Conservation (phyloP, 495 filamentous ascomycete species). For the Aspergillus haitiensis region DNA sequence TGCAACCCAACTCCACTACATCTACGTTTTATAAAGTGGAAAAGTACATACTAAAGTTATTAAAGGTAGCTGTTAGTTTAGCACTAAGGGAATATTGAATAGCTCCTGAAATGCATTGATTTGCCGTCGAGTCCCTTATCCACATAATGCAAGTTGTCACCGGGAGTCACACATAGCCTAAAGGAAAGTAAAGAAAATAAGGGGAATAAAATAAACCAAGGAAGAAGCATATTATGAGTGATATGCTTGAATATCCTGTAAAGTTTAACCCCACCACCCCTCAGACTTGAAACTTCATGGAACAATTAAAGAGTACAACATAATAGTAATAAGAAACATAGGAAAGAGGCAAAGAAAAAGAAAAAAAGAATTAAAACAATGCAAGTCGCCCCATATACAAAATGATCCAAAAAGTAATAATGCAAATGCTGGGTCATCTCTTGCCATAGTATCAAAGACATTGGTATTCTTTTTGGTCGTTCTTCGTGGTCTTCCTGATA, state of each 20-base stretch:
- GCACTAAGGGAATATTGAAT: slow-evolving; percentile 3
- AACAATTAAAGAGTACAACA: slow-evolving; percentile 15
- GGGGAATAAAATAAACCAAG: slow-evolving; percentile 2
- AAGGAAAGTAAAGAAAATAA: slow-evolving; percentile 5
- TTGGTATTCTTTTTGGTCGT: slow-evolving; percentile 37
- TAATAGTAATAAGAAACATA: background rate
- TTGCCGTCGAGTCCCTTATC: slow-evolving; percentile 4
- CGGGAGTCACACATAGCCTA: slow-evolving; percentile 14
- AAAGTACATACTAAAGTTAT: background rate
- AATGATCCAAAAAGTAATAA: slow-evolving; percentile 38
- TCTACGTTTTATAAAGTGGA: too few species aligned
- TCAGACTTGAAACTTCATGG: background rate
- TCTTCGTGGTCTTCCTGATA: slow-evolving; percentile 26
- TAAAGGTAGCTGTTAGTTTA: background rate
- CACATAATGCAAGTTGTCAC: slow-evolving; percentile 13
- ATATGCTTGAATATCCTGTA: slow-evolving; percentile 2
- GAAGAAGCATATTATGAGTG: slow-evolving; percentile 9
- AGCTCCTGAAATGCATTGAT: slow-evolving; percentile 7
- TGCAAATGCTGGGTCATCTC: slow-evolving; percentile 51
- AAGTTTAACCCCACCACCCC: slow-evolving; percentile 4
- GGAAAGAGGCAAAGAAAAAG: slow-evolving; percentile 12
- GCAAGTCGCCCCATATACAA: slow-evolving; percentile 44
- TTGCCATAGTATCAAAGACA: slow-evolving; percentile 35
- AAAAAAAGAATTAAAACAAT: slow-evolving; percentile 39
- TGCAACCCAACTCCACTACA: too few species aligned